phyloP scores from a whole-genome alignment of 1,139 yeast genomes.

The Pichia norvegensis region DNA sequence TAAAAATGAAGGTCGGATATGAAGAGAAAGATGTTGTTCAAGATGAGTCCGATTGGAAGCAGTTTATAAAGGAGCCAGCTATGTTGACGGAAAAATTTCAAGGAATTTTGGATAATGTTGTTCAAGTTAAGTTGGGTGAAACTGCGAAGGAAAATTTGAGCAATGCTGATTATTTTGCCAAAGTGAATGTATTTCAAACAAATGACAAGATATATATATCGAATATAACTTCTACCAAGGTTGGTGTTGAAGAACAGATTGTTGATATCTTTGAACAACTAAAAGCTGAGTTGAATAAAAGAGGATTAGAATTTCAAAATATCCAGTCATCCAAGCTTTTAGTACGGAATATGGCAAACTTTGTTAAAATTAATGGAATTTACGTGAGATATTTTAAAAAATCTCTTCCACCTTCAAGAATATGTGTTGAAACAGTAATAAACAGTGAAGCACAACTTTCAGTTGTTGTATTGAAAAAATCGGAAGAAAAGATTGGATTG shows the following conservation, averaged over 20 bases:
- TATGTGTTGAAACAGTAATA: constrained; percentile 62
- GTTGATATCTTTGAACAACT: constrained; percentile 41
- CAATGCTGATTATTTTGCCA: background rate
- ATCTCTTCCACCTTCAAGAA: constrained; percentile 79
- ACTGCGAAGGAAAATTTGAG: background rate
- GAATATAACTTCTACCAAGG: constrained; percentile 35
- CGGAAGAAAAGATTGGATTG: constrained; percentile 47
- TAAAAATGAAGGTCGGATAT: constrained; percentile 40
- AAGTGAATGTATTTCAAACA: constrained; percentile 16
- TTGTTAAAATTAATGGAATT: constrained; percentile 49
- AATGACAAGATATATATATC: constrained; percentile 40
- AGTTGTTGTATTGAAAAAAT: constrained; percentile 36
- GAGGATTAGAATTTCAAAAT: constrained; percentile 32
- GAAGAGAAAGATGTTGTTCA: constrained; percentile 30
- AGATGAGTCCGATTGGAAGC: constrained; percentile 22
- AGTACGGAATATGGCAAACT: constrained; percentile 56
- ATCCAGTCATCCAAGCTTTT: constrained; percentile 54
- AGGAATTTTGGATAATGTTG: constrained; percentile 13
- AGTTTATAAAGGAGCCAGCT: constrained; percentile 35
- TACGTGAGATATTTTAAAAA: constrained; percentile 50
- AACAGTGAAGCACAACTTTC: constrained; percentile 50
- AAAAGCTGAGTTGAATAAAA: constrained; percentile 26
- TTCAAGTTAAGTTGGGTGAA: background rate
- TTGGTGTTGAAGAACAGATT: constrained; percentile 39
- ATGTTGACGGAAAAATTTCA: constrained; percentile 45